These are phyloP conservation scores for Protoeuglena noctilucae DNA, from an alignment of 139 green algal genomes.

Conservation along the genomic window DNA sequence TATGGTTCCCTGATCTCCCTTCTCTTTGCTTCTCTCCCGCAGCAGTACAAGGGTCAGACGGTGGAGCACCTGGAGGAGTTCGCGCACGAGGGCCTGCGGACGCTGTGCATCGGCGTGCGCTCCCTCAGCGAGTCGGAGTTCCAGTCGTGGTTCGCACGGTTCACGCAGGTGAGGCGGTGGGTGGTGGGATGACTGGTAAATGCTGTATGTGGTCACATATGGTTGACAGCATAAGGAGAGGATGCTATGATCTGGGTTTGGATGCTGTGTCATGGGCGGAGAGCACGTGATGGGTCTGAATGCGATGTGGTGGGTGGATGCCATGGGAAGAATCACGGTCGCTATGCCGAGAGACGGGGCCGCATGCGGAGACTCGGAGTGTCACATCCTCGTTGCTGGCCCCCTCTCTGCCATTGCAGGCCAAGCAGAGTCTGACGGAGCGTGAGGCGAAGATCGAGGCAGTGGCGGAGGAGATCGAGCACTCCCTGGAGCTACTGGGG, in stretches of 20 bases:
- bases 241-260: too few species aligned
- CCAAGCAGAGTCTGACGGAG: constrained; percentile 24
- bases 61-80: constrained; percentile 55
- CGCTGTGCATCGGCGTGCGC: constrained; percentile 43
- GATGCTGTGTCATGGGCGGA: constrained; percentile 10
- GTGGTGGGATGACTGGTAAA: too few species aligned
- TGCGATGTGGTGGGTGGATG: too few species aligned
- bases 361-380: too few species aligned
- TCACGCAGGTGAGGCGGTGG: neutral
- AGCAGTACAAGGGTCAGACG: constrained; percentile 20
- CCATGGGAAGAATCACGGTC: too few species aligned
- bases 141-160: neutral
- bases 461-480: constrained; percentile 14
- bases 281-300: neutral
- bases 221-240: too few species aligned
- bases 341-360: too few species aligned
- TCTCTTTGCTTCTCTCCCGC: too few species aligned
- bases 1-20: too few species aligned
- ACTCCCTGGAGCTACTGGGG: constrained; percentile 4
- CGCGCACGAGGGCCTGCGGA: constrained; percentile 61
- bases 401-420: too few species aligned
- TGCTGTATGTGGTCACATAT: too few species aligned
- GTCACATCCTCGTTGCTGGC: too few species aligned
- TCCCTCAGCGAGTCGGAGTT: neutral
- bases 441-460: constrained; percentile 34